Evolutionary conservation across 208 protist species (phyloP), one percentile per base, ranked within the genome.

Genomic region (Crithidia bombi): DNA sequence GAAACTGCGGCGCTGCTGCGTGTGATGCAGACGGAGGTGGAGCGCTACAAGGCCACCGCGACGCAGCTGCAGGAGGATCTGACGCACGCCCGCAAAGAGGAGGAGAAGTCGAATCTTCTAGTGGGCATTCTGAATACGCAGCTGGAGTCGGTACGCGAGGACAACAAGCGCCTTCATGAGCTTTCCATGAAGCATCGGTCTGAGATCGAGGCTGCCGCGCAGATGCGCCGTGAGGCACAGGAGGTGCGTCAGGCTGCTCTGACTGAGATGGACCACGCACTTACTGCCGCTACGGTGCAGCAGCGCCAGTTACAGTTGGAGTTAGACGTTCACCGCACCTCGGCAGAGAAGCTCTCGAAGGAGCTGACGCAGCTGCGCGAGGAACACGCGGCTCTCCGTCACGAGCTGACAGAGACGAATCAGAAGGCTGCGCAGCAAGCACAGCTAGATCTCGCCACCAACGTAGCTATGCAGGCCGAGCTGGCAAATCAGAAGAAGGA

Each of bases 101-200:
- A 96, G 38, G 87, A 94, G 70, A 95, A 94, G 78, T 82, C 81
- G 19, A 91, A 85, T 46, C 79, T 96, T 39, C 74, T 96, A 6
- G 71, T 95, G n/a, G 85, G 77, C 38, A 68, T 96, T 15, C 66
- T 96, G 11, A 96, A 95, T 79, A 85, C 84, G 28, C 91, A 96
- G 70, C 81, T 96, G 32, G 90, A 96, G 43, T 55, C 84, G 6
- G 69, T 85, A 11, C 83, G 88, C 33, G 91, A 93, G 63, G 89
- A 95, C 21, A 89, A 86, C 70, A 91, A 80, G 62, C 85, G 87
- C 36, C 71, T 93, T 32, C 83, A 91, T 73, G 75, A 78, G 5
- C 66, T 71, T 17, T 65, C 85, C 4, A 65, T 78, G 56, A 87
- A 85, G 55, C 69, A 73, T 33, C 73, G 68, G 32, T 32, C 36